Evolutionary conservation across 805 yeast genomes (phyloP), one percentile per base, ranked within the genome.

Genomic region (Hanseniaspora mollemarum): DNA sequence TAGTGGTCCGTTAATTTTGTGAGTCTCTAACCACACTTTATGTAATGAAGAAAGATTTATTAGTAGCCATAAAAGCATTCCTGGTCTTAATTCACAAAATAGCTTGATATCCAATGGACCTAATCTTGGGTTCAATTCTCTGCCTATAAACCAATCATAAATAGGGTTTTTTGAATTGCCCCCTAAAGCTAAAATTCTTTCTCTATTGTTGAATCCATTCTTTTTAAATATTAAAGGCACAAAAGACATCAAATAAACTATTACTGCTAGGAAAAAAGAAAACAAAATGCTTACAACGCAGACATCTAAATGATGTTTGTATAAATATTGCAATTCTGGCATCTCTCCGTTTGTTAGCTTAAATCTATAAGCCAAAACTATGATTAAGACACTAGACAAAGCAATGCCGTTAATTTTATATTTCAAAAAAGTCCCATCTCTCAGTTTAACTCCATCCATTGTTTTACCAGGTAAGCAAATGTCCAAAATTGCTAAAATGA

Each of bases 121-220:
- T 53, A 85, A 70, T 58, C 97, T 74, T 25, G 97, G 98, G 63
- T 92, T 92, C 61, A 92, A 71, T 67, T 90, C 97, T 54, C 98
- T 78, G 28, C 98, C 98, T 62, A 92, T 87, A 62, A 87, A 92
- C 96, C 96, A 88, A 61, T 92, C 96, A 62, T 84, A 90, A 9
- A 90, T 58, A 0, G 66, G 57, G 56, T 76, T 79, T 0, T 86
- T 84, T 0, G 94, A 73, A 67, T 90, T 90, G 2, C 98, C 98
- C 41, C 92, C 92, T 36, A 75, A 64, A 0, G 96, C 88, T 48
- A 92, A 71, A 36, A 92, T 77, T 56, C 84, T 71, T 59, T 85
- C 92, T 10, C 69, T 70, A 0, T 80, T 76, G 0, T 73, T 75
- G 4, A 59, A 51, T 15, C 37, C 40, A 5, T 81, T 81, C 60